phyloP scores from a whole-genome alignment of 352 stramenopile species.

The Nothophytophthora sp. region DNA sequence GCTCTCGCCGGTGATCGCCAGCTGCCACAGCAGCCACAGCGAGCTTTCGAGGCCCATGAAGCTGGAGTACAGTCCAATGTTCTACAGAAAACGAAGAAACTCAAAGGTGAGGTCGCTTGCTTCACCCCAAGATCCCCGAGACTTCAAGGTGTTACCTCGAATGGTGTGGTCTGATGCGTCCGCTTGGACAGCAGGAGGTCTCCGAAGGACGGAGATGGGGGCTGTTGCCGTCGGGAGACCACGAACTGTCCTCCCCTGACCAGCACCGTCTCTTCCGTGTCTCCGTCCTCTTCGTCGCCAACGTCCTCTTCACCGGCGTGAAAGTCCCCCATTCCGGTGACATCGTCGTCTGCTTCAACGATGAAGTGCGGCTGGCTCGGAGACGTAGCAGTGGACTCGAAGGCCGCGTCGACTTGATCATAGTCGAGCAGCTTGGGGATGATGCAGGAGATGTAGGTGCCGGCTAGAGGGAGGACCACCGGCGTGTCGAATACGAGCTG shows the following conservation, averaged over 20 bases:
- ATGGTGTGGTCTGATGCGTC: constrained; percentile 45
- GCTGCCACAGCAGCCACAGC: constrained; percentile 85
- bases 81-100: constrained; percentile 28
- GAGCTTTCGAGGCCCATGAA: constrained; percentile 75
- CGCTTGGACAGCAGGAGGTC: constrained; percentile 71
- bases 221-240: constrained; percentile 28
- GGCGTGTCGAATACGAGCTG: constrained; percentile 43
- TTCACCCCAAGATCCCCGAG: not conserved
- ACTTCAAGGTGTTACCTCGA: constrained; percentile 39
- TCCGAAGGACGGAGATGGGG: constrained; percentile 64
- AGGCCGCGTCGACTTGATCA: constrained; percentile 34
- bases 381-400: constrained; percentile 31
- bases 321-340: constrained; percentile 25
- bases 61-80: constrained; percentile 82
- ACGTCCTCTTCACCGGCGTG: constrained; percentile 37
- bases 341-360: constrained; percentile 47
- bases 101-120: not conserved
- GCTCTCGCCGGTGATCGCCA: constrained; percentile 83
- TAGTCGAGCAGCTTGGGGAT: constrained; percentile 72
- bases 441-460: constrained; percentile 77
- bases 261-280: constrained; percentile 23
- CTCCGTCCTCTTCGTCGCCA: constrained; percentile 26
- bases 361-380: constrained; percentile 59
- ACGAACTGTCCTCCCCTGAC: constrained; percentile 54
- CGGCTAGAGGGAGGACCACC: constrained; percentile 61